Evolutionary conservation across 768 basidiomycete species (phyloP).

Genomic region (Amanita subjunquillea): DNA sequence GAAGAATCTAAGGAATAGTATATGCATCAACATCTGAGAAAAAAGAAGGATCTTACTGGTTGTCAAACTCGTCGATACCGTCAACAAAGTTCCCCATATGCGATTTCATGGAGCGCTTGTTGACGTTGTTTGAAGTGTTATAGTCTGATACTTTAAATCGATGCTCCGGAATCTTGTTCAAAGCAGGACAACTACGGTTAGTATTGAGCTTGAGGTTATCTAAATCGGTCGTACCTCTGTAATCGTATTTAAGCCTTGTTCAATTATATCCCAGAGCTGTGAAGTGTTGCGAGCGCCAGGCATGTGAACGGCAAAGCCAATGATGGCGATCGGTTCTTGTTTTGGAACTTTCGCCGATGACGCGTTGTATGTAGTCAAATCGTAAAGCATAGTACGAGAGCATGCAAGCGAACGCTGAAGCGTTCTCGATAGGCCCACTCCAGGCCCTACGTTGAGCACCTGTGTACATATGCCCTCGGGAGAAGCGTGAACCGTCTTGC

Average conservation of each 20-base stretch:
- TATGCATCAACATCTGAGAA: not conserved
- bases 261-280: conserved; percentile 50
- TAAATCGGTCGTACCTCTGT: conserved; percentile 32
- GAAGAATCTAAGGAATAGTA: conserved; percentile 37
- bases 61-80: conserved; percentile 50
- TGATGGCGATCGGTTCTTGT: conserved; percentile 52
- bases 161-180: conserved; percentile 44
- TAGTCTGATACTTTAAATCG: conserved; percentile 43
- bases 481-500: conserved; percentile 15
- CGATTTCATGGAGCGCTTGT: conserved; percentile 36
- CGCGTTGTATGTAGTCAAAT: conserved; percentile 16
- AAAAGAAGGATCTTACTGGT: conserved; percentile 22
- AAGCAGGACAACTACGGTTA: conserved; percentile 3
- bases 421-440: conserved; percentile 26
- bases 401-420: conserved; percentile 24
- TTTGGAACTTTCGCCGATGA: conserved; percentile 16
- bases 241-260: conserved; percentile 44
- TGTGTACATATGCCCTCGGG: conserved; percentile 16
- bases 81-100: conserved; percentile 56
- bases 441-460: conserved; percentile 42
- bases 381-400: conserved; percentile 9
- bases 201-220: not conserved
- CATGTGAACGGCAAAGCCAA: conserved; percentile 60
- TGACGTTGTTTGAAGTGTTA: conserved; percentile 12
- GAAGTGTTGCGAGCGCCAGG: conserved; percentile 39